Conservation (phyloP, 805 yeast species). For the Sugiyamaella qingdaonensis region DNA sequence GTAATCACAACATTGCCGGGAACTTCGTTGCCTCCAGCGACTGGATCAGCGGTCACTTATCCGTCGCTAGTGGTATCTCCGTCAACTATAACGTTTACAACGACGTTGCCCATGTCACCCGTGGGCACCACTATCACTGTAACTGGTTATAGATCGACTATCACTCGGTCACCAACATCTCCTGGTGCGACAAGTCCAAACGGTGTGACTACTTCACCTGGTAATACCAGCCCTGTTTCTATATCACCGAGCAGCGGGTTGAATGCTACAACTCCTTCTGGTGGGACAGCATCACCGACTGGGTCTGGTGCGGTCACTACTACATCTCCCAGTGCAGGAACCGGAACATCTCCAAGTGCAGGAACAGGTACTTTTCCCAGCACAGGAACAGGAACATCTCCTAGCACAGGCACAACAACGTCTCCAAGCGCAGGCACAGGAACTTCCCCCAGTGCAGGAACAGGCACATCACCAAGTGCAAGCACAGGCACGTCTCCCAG, state of each 20-base stretch:
- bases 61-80: constrained; percentile 1
- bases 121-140: not conserved
- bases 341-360: too few species aligned
- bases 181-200: too few species aligned
- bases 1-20: constrained; percentile 1
- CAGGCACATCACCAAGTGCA: too few species aligned
- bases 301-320: not conserved
- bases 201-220: not conserved
- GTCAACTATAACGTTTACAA: not conserved
- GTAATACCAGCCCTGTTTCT: not conserved
- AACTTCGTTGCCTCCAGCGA: not conserved
- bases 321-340: not conserved
- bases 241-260: too few species aligned
- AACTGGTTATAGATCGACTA: not conserved
- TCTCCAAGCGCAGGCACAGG: not conserved
- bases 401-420: not conserved
- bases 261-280: too few species aligned
- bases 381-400: not conserved
- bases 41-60: not conserved
- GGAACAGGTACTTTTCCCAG: too few species aligned
- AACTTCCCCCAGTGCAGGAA: too few species aligned
- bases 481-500: not conserved
- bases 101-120: not conserved
- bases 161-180: not conserved
- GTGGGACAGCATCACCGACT: not conserved